A percentile compares a stretch with the other conserved stretches of the same genome.
These are phyloP conservation scores for Agastache rugosa DNA, from an alignment of 257 asterid genomes.

Conservation along the genomic window DNA sequence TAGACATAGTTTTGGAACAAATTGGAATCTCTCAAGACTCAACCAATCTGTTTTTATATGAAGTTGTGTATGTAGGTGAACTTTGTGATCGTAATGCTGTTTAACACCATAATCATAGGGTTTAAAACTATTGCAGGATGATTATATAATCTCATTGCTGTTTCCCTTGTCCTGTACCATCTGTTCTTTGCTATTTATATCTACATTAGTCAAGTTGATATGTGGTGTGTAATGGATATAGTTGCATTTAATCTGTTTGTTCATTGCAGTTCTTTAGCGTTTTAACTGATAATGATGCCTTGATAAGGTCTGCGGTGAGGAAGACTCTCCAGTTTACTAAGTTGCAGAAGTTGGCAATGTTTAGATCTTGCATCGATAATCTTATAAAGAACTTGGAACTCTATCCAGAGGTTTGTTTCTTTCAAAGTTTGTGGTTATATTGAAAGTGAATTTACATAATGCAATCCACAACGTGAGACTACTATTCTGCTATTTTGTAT, in stretches of 20 bases:
- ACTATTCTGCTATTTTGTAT: conserved; percentile 1
- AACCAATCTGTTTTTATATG: conserved; percentile 3
- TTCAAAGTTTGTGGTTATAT: conserved; percentile 21
- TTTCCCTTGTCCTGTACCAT: conserved; percentile 13
- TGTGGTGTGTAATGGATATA: conserved; percentile 31
- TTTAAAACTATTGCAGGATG: conserved; percentile 11
- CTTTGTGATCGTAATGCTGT: conserved; percentile 18
- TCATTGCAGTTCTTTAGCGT: conserved; percentile 75
- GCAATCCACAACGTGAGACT: conserved; percentile 15
- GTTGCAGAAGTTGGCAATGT: conserved; percentile 60
- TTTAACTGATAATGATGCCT: conserved; percentile 55
- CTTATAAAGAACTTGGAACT: conserved; percentile 70
- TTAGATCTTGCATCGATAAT: conserved; percentile 59
- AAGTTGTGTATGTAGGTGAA: not conserved
- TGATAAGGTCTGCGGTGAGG: conserved; percentile 76
- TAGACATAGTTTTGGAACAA: not conserved
- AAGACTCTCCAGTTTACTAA: conserved; percentile 57
- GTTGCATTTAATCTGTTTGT: conserved; percentile 34
- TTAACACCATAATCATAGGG: conserved; percentile 20
- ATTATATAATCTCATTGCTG: not conserved
- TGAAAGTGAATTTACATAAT: conserved; percentile 23
- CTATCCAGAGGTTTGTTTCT: conserved; percentile 73
- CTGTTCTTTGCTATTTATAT: conserved; percentile 27
- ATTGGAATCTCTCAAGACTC: conserved; percentile 6
- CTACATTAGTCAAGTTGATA: conserved; percentile 17